These are phyloP conservation scores for Geosiphon pyriformis DNA, from an alignment of 192 early-diverging fungal genomes.

Conservation along the genomic window DNA sequence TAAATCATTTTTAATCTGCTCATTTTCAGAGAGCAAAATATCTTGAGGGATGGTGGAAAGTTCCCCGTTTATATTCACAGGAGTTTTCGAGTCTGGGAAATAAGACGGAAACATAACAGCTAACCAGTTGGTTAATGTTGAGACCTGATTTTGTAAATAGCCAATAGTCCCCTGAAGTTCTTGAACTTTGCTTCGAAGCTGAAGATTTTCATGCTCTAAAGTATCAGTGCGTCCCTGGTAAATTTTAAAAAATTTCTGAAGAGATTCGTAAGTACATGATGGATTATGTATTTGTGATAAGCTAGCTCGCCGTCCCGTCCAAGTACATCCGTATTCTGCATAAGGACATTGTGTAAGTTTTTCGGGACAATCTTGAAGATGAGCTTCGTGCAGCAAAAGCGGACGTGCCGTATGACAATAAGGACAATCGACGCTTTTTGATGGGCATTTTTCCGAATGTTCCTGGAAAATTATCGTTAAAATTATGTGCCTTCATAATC, in stretches of 20 bases:
- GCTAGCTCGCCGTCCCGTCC: slow-evolving; percentile 45
- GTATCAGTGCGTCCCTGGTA: slow-evolving; percentile 40
- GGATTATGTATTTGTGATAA: slow-evolving; percentile 36
- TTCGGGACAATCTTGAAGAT: slow-evolving; percentile 42
- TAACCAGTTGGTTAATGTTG: slow-evolving; percentile 30
- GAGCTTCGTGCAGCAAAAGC: slow-evolving; percentile 36
- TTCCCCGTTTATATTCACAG: background rate
- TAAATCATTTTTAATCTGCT: slow-evolving; percentile 50
- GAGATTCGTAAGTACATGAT: slow-evolving; percentile 55
- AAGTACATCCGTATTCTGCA: slow-evolving; percentile 53
- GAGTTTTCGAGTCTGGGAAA: background rate
- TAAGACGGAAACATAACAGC: slow-evolving; percentile 21
- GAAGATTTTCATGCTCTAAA: slow-evolving; percentile 42
- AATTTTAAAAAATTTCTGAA: slow-evolving; percentile 46
- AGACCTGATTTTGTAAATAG: slow-evolving; percentile 31
- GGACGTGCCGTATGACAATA: slow-evolving; percentile 43
- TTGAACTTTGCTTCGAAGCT: slow-evolving; percentile 35
- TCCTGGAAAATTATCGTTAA: slow-evolving; percentile 30
- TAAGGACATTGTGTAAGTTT: slow-evolving; percentile 37
- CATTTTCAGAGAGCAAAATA: slow-evolving; percentile 44
- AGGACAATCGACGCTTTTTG: slow-evolving; percentile 48
- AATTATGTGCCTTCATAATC: background rate
- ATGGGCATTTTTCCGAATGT: slow-evolving; percentile 51
- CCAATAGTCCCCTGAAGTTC: slow-evolving; percentile 29
- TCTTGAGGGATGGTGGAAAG: slow-evolving; percentile 27